These are phyloP conservation scores for Amauroascus niger DNA, from an alignment of 2,329 filamentous ascomycete species.

Conservation along the genomic window DNA sequence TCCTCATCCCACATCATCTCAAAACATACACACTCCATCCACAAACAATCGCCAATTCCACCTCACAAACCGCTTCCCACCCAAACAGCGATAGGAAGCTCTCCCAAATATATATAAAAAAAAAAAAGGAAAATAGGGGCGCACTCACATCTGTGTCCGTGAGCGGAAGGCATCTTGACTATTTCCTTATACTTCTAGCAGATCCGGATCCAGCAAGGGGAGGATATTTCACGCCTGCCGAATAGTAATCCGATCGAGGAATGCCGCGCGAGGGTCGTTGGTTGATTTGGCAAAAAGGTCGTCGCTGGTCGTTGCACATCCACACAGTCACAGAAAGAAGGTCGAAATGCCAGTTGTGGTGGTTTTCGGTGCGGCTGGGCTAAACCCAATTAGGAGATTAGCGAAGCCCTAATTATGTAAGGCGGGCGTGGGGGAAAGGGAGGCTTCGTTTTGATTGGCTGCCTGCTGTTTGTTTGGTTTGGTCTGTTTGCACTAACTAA, in stretches of 20 bases:
- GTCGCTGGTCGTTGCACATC: constrained; percentile 10
- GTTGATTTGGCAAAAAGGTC: neutral
- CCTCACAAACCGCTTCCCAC: neutral
- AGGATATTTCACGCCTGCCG: neutral
- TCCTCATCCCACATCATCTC: neutral
- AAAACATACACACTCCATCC: neutral
- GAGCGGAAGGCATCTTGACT: constrained; percentile 77
- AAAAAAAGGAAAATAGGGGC: neutral
- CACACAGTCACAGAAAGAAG: neutral
- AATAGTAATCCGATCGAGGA: constrained; percentile 3
- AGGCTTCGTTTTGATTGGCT: neutral
- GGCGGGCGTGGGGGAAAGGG: neutral
- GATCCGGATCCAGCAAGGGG: neutral
- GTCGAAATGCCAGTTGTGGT: constrained; percentile 5
- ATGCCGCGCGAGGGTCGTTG: neutral
- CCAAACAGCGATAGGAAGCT: no score
- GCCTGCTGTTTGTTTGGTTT: no score
- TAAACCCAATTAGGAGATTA: constrained; percentile 15
- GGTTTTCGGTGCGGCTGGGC: constrained; percentile 7
- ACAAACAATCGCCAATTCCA: neutral
- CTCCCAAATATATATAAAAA: neutral
- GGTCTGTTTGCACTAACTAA: no score
- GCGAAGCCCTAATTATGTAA: constrained; percentile 17
- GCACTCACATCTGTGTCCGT: constrained; percentile 74
- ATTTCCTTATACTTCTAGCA: neutral